phyloP scores from a whole-genome alignment of 2,329 filamentous ascomycete species.

The Phyllosticta citrichinensis region DNA sequence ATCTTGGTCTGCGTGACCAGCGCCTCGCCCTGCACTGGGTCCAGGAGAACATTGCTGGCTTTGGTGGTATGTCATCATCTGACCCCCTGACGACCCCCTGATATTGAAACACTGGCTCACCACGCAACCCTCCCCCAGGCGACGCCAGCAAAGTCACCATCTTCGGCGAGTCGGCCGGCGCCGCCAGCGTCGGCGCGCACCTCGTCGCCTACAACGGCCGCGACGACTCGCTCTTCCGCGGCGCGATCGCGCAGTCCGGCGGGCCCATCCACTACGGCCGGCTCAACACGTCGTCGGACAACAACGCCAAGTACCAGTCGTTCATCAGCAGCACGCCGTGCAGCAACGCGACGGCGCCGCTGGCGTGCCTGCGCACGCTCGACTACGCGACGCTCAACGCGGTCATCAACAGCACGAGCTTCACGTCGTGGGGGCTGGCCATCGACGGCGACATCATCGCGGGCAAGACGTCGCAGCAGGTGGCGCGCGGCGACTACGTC shows the following conservation, averaged over 20 bases:
- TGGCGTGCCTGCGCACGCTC: constrained; percentile 45
- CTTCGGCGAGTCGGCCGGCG: constrained; percentile 37
- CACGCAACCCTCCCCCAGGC: constrained; percentile 11
- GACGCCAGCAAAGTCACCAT: constrained; percentile 35
- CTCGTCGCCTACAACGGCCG: constrained; percentile 39
- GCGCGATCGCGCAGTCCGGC: constrained; percentile 37
- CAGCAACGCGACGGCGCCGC: constrained; percentile 31
- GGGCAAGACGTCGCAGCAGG: constrained; percentile 43
- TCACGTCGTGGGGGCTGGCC: constrained; percentile 30
- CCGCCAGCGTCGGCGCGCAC: constrained; percentile 34
- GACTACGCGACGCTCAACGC: constrained; percentile 50
- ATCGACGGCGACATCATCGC: constrained; percentile 49
- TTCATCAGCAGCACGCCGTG: constrained; percentile 54
- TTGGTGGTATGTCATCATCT: constrained; percentile 25
- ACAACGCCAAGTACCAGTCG: constrained; percentile 52
- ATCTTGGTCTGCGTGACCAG: constrained; percentile 32
- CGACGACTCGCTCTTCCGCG: constrained; percentile 38
- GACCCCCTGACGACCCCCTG: neutral
- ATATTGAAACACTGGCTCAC: neutral
- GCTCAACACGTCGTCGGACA: constrained; percentile 12
- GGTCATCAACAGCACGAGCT: constrained; percentile 37
- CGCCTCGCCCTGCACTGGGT: constrained; percentile 38
- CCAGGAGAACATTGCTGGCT: constrained; percentile 32
- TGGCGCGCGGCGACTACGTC: constrained; percentile 50
- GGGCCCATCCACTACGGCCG: constrained; percentile 25